Conservation (phyloP, 306 rosid species). For the Sicyos edulis region DNA sequence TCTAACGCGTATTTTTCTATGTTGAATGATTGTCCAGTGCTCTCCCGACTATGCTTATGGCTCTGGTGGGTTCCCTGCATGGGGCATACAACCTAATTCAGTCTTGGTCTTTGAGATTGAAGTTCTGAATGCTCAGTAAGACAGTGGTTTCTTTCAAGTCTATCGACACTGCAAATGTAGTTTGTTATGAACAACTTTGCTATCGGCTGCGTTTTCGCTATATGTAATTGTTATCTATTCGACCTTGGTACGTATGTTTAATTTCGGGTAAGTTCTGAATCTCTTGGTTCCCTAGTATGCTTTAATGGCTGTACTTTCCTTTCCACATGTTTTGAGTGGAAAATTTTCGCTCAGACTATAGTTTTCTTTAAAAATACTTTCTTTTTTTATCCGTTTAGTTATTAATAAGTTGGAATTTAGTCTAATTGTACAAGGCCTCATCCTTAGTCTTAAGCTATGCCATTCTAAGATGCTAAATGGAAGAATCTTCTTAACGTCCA, state of each 20-base stretch:
- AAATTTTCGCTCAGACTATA: too few species aligned
- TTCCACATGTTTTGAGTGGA: not conserved
- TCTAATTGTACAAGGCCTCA: too few species aligned
- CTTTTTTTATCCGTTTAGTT: too few species aligned
- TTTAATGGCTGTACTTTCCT: not conserved
- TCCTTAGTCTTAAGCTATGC: too few species aligned
- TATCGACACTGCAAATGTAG: not conserved
- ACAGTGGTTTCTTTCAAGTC: not conserved
- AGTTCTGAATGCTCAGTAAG: slow-evolving; percentile 52
- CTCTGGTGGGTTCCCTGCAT: slow-evolving; percentile 69
- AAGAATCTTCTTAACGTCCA: too few species aligned
- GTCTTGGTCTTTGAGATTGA: slow-evolving; percentile 77
- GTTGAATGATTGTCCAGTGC: slow-evolving; percentile 57
- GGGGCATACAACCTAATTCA: slow-evolving; percentile 91
- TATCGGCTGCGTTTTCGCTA: not conserved
- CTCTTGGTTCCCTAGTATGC: not conserved
- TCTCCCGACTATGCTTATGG: slow-evolving; percentile 97
- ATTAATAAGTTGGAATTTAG: too few species aligned
- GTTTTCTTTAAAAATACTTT: too few species aligned
- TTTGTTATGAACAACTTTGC: not conserved
- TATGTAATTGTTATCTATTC: not conserved
- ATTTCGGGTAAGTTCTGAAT: not conserved
- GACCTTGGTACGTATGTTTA: not conserved
- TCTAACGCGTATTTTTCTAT: not conserved
- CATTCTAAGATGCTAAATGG: too few species aligned